Conservation (phyloP, 306 rosid genomes). For the Nissolia schottii region DNA sequence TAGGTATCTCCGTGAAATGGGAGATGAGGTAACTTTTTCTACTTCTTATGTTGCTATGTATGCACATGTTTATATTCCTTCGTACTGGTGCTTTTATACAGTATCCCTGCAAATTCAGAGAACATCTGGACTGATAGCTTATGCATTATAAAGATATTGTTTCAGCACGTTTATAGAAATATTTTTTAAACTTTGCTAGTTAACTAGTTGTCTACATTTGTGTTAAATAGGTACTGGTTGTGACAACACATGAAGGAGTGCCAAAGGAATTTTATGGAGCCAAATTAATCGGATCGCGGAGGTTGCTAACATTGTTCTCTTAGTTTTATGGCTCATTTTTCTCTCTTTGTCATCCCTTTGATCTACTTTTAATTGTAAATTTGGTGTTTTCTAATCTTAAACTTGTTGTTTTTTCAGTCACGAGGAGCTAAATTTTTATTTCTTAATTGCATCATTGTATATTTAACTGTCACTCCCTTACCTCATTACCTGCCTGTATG, state of each 20-base stretch:
- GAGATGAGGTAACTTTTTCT: conserved; percentile 42
- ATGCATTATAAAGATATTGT: background rate
- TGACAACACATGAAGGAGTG: conserved; percentile 96
- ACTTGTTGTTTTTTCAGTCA: background rate
- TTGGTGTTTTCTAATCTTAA: background rate
- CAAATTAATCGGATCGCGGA: conserved; percentile 84
- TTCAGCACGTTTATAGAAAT: background rate
- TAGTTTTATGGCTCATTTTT: conserved; percentile 1
- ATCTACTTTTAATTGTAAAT: background rate
- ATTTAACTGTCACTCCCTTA: background rate
- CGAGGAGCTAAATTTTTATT: background rate
- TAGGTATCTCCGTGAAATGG: conserved; percentile 56
- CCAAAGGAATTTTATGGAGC: conserved; percentile 94
- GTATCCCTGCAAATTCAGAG: background rate
- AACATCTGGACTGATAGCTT: background rate
- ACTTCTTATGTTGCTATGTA: background rate
- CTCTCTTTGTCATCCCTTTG: background rate
- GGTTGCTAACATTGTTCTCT: conserved; percentile 44
- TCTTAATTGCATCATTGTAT: background rate
- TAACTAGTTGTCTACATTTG: conserved; percentile 21
- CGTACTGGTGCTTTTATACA: background rate
- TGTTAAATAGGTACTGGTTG: conserved; percentile 79
- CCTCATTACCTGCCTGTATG: conserved; percentile 14
- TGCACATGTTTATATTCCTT: conserved; percentile 5
- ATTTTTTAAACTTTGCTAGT: background rate